Evolutionary conservation across 306 rosid species (phyloP), one percentile per base, ranked within the genome.

Genomic region (Castanea crenata): DNA sequence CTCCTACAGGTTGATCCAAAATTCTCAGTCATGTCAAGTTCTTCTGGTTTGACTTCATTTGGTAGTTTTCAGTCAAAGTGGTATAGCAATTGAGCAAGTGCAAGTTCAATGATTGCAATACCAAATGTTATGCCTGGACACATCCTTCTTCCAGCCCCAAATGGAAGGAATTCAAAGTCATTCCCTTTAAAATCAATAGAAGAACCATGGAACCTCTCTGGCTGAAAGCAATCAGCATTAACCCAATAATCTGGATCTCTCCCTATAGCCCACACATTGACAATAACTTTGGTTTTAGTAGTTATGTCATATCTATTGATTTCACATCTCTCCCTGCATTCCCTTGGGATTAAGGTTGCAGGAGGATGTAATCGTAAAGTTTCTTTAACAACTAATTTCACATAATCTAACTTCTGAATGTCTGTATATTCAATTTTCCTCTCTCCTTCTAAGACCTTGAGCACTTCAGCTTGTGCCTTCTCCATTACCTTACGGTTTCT

Each of bases 401-500:
- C 15, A 12, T 65, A 65, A 32, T 34, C 72, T 34, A 67, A 35
- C 25, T 67, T 18, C 16, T 18, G 25, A 23, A 19, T 34, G 52
- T 19, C 72, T 8, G 27, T 34, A 35, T 6, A 23, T 67, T 34
- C 72, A 20, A 46, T 78, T 15, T 58, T 29, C 0, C 82, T 71
- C 13, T 77, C 79, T 19, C 12, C 51, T 14, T 6, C 69, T 18
- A 76, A 84, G n/a, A 88, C 84, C 8, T 21, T 73, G 25, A 79
- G 78, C 13, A 86, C 85, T 68, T 81, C 85, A 4, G 69, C 61
- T 62, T 86, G 88, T 73, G 89, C 85, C 55, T 23, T 13, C 57
- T 81, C 41, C 89, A 86, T 81, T 41, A 61, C 69, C 51, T 54
- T 70, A 29, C 85, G 88, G 15, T 88, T 83, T 76, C 72, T 83